Base-by-base conservation (phyloP, 352 stramenopile species). In the Elongisporangium undulatum region DNA sequence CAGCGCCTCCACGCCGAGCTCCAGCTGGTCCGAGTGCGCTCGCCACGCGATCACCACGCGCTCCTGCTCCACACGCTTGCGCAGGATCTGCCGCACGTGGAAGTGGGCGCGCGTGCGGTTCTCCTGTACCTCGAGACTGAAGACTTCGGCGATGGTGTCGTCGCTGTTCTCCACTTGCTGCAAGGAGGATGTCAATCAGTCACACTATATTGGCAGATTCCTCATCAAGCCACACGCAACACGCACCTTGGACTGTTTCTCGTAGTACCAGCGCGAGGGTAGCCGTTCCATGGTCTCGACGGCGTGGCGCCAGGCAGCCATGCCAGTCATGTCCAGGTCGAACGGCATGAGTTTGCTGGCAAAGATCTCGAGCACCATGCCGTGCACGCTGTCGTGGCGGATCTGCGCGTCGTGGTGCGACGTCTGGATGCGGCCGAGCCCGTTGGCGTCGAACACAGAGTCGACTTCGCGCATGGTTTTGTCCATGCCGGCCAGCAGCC, bases 1-100 rank as follows among this genome's bases (percentile, higher is more conserved):
- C 6, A 85, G 59, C 13, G 74, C 68, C 19, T 74, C 68, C 23
- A 71, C 68, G 21, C 61, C 61, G 59, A 87, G 87, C 66, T 75
- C 73, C 38, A 83, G 58, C 7, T 73, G 75, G 24, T 86, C 69
- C 58, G 78, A 80, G 56, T 79, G 74, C 21, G 77, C 74, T 39
- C 65, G 68, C 77, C 77, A 89, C 17, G 81, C 77, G 19, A 89
- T 71, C 48, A 89, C 71, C 1, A 82, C 58, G 8, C 75, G 69
- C 20, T 69, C 70, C 38, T 63, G 75, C 16, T 74, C 64, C 41
- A 68, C 51, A 58, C 80, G 82, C 57, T 80, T 77, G 16, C 70
- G 67, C 39, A 69, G 66, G 49, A 85, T 82, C 59, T 85, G 79
- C 13, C 80, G 78, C 21, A 82, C 78, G 12, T 69, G 61, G 54